Evolutionary conservation across 2,329 filamentous ascomycete species (phyloP), one percentile per base, ranked within the genome.

Genomic region (Colletotrichum tropicicola): DNA sequence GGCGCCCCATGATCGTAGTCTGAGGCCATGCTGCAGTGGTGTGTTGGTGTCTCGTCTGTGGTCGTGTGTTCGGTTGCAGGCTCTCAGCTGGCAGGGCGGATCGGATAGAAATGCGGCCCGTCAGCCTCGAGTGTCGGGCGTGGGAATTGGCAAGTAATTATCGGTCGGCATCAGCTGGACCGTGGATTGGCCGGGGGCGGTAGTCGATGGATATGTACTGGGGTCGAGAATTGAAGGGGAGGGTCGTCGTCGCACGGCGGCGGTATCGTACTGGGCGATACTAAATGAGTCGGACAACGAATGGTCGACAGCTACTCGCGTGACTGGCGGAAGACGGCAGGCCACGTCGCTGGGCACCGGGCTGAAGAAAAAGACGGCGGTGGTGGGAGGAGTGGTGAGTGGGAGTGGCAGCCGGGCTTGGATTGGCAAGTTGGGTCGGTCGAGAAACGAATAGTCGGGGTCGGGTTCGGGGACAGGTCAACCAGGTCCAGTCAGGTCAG

Each of bases 1-100:
- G 77, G 75, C 70, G 76, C 72, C 70, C 75, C 75, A 71, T 78
- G 77, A 70, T 81, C 80, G 73, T 83, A 82, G 68, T 82, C 82
- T 69, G 82, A 81, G 69, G 80, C 81, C 79, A 84, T 82, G 59
- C 69, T 59, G 47, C 43, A 49, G 32, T 60, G 35, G 15, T 52
- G 23, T 30, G 39, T 39, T 13, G 37, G 39, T 55, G 43, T 43
- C 27, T 45, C 30, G 43, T 37, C 49, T 48, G 30, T 53, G 30
- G 30, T 66, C 37, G 21, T 60, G 28, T 53, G 52, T 43, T 61
- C 45, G 60, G 39, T 72, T 71, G 68, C 66, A 27, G 35, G 51
- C 61, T 60, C 60, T 60, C 55, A 35, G 44, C 48, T 59, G 30
- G 48, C 44, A 58, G 51, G 47, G 49, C 58, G 49, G 44, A 21